Conservation (phyloP, 1,284 basidiomycete genomes). For the Hypsizygus ulmarius region DNA sequence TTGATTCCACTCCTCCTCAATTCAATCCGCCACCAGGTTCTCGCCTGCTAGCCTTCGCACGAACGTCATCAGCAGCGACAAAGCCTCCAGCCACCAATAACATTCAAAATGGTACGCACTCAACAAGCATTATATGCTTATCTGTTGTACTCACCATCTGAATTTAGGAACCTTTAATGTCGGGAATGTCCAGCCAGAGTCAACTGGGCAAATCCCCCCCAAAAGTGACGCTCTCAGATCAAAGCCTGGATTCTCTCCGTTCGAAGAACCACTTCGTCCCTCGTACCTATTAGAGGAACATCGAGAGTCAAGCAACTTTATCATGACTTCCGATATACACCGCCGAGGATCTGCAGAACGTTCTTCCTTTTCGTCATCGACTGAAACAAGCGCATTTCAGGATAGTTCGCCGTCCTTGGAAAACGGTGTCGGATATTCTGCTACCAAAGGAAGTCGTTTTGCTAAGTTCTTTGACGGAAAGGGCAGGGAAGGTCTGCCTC, state of each 20-base stretch:
- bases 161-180: conserved; percentile 13
- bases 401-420: conserved; percentile 17
- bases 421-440: conserved; percentile 39
- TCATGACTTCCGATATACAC: conserved; percentile 30
- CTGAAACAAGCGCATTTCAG: conserved; percentile 13
- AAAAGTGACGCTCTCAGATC: conserved; percentile 31
- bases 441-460: conserved; percentile 71
- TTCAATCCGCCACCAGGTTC: conserved; percentile 70
- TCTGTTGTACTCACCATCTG: neutral
- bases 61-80: conserved; percentile 30
- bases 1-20: conserved; percentile 28
- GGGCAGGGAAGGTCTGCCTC: conserved; percentile 41
- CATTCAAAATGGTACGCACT: conserved; percentile 14
- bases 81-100: conserved; percentile 13
- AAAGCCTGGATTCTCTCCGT: conserved; percentile 51
- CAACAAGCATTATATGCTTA: neutral
- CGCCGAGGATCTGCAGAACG: conserved; percentile 36
- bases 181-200: conserved; percentile 16
- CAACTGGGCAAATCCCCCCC: conserved; percentile 21
- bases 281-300: conserved; percentile 37
- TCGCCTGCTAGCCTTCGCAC: conserved; percentile 66
- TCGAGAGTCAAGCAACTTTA: conserved; percentile 30
- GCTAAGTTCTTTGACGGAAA: conserved; percentile 83
- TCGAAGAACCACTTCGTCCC: conserved; percentile 44
- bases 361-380: conserved; percentile 11